These are phyloP conservation scores for Tetrahymena thermophila DNA, from an alignment of 73 alveolate species.

Conservation along the genomic window DNA sequence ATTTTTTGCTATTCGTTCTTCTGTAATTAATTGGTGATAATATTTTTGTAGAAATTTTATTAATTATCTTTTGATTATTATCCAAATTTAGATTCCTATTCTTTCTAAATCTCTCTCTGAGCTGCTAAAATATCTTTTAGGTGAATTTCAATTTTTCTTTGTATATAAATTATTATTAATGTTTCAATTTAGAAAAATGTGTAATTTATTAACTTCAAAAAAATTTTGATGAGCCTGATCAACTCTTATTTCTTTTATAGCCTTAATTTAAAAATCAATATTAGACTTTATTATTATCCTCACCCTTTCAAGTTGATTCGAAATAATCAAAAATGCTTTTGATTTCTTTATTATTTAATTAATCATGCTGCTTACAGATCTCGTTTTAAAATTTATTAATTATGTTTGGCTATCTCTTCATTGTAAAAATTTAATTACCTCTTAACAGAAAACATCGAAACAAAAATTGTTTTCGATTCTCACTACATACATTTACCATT, in stretches of 20 bases:
- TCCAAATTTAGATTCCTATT: neutral
- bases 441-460: neutral
- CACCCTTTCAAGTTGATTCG: neutral
- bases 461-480: neutral
- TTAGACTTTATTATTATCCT: neutral
- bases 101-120: neutral
- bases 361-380: neutral
- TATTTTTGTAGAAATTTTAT: neutral
- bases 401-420: neutral
- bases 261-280: neutral
- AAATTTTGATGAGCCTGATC: neutral
- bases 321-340: neutral
- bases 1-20: neutral
- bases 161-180: neutral
- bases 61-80: neutral
- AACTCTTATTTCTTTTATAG: neutral
- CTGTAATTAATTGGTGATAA: neutral
- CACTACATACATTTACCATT: neutral
- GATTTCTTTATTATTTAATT: neutral
- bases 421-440: neutral
- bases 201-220: neutral
- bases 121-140: neutral
- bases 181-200: neutral
- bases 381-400: neutral
- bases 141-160: neutral